phyloP scores from a whole-genome alignment of 108 stramenopile genomes.

The Nitzschia sp. region DNA sequence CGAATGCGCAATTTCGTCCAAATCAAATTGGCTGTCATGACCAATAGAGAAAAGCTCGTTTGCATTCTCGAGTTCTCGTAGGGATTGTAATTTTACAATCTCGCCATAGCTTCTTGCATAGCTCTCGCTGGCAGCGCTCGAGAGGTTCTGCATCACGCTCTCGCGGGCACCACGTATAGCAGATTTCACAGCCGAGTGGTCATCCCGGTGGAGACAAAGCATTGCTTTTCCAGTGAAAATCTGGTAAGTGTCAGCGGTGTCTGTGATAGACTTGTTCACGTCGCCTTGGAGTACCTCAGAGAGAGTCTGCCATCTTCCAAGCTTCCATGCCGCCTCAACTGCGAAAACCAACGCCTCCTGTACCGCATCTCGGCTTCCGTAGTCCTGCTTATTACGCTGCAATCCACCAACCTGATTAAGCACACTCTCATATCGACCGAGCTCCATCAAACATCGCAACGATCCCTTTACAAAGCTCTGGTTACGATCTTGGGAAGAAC shows the following conservation, averaged over 20 bases:
- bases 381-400: conserved; percentile 1
- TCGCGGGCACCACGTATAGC: conserved; percentile 55
- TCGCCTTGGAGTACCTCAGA: conserved; percentile 28
- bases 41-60: conserved; percentile 16
- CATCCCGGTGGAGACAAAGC: conserved; percentile 43
- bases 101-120: conserved; percentile 71
- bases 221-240: conserved; percentile 66
- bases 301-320: conserved; percentile 79
- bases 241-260: conserved; percentile 33
- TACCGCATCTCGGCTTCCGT: neutral
- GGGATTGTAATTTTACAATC: conserved; percentile 63
- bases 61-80: conserved; percentile 78
- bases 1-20: conserved; percentile 42
- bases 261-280: neutral
- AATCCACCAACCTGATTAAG: conserved; percentile 75
- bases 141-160: conserved; percentile 60
- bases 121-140: conserved; percentile 70
- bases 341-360: conserved; percentile 45
- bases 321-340: conserved; percentile 85
- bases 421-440: conserved; percentile 85
- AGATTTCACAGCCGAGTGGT: conserved; percentile 19
- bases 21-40: conserved; percentile 3
- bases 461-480: conserved; percentile 48
- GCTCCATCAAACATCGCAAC: conserved; percentile 70
- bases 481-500: conserved; percentile 14